phyloP scores from a whole-genome alignment of 345 rosid genomes.

The Boechera divaricarpa region DNA sequence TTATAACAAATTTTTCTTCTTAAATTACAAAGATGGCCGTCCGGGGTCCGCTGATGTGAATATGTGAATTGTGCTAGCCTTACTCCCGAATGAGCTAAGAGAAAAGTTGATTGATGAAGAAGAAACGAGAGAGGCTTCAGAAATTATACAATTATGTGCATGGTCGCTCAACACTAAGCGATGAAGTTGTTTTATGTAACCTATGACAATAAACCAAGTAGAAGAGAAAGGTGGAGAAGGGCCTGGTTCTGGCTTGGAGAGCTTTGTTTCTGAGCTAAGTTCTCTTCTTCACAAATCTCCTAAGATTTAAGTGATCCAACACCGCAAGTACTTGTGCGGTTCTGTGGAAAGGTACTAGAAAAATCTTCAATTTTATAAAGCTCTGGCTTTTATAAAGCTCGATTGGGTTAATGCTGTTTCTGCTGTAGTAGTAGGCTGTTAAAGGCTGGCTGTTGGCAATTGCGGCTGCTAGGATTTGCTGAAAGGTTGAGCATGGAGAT shows the following conservation, averaged over 20 bases:
- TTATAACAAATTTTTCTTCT: no score
- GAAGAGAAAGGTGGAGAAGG: background rate
- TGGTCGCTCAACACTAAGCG: no score
- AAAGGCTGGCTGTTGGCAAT: background rate
- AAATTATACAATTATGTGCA: no score
- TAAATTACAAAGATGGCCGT: no score
- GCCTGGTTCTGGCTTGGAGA: constrained; percentile 39
- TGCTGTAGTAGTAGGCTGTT: background rate
- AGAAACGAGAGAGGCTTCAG: no score
- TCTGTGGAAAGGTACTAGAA: background rate
- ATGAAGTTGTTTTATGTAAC: no score
- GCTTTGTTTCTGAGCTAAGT: constrained; percentile 48
- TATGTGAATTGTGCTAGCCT: no score
- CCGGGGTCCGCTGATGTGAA: no score
- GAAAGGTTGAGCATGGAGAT: background rate
- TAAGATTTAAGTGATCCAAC: constrained; percentile 38
- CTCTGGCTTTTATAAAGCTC: background rate
- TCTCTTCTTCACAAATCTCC: constrained; percentile 55
- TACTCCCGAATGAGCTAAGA: no score
- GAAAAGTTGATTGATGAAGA: no score
- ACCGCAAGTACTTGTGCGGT: background rate
- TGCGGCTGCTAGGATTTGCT: background rate
- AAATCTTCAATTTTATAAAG: background rate
- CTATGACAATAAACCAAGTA: no score
- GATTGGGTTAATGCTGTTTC: background rate